Conservation (phyloP, 2,329 filamentous ascomycete species). For the Coleophoma eucalyptorum region DNA sequence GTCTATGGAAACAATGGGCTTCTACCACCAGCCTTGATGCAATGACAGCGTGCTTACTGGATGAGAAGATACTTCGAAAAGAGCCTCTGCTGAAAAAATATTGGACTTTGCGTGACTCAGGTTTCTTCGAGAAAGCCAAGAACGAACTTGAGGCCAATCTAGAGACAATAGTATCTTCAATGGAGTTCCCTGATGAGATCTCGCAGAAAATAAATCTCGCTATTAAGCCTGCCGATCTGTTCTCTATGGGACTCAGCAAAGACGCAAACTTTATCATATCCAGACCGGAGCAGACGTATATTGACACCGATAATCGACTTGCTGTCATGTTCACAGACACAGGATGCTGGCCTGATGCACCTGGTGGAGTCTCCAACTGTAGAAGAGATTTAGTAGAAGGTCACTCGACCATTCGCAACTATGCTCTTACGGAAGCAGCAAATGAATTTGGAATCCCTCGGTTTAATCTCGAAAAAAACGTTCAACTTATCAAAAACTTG, state of each 20-base stretch:
- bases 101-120: conserved; percentile 32
- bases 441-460: conserved; percentile 52
- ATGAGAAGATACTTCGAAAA: conserved; percentile 34
- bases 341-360: conserved; percentile 46
- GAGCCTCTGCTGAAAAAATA: conserved; percentile 33
- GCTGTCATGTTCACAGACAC: conserved; percentile 48
- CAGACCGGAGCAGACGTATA: conserved; percentile 36
- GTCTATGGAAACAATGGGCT: conserved; percentile 47
- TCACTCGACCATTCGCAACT: conserved; percentile 47
- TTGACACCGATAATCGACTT: conserved; percentile 41
- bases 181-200: conserved; percentile 34
- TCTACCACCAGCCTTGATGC: conserved; percentile 41
- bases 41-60: conserved; percentile 43
- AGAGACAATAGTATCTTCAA: conserved; percentile 31
- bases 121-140: conserved; percentile 38
- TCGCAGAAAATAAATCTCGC: conserved; percentile 33
- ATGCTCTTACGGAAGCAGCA: conserved; percentile 50
- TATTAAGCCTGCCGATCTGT: conserved; percentile 35
- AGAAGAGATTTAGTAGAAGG: conserved; percentile 51
- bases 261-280: conserved; percentile 36
- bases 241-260: conserved; percentile 37
- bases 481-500: conserved; percentile 49
- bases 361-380: conserved; percentile 52
- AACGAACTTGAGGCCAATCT: conserved; percentile 35
- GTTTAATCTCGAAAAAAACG: conserved; percentile 50